Base-by-base conservation (phyloP, 768 basidiomycete species). In the Myochromella boudieri region DNA sequence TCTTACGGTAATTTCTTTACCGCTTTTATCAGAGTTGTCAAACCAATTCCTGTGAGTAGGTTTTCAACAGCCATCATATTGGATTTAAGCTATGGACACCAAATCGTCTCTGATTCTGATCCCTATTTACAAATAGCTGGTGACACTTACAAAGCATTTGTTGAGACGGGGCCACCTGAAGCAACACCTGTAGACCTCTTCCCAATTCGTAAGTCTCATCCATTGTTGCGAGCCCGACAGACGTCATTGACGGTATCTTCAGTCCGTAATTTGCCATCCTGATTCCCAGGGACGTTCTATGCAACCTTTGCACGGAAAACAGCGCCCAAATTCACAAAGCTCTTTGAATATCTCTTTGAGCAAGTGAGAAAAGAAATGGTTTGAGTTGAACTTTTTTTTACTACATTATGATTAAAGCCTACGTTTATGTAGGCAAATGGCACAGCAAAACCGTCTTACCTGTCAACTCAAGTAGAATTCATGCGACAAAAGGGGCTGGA, bases 341-440 rank as follows among this genome's bases (percentile, higher is more conserved):
- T 57, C 7, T 44, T 52, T 31, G 56, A 56, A 11, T 57, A 52
- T 42, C 57, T 58, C 1, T 49, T 55, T 22, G 9, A 33, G 9
- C 46, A 46, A 22, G 53, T 61, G 5, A 38, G 34, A n/a, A 32
- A 42, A 14, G 41, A 55, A 27, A 51, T 58, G 50, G 59, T 58
- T 24, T 7, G 41, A 21, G 17, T 8, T 12, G 22, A 5, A 3
- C 22, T 38, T 17, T 6, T 22, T 21, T 9, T 17, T 14, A 33
- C 6, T 12, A 6, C 6, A n/a, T 17, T 7, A 34, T 6, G 33
- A 6, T 6, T 34, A n/a, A 17, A 34, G 5, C 14, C n/a, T 34
- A 34, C 14, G 39, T n/a, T 14, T 24, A 14, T 21, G 10, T 20
- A 51, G 45, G 25, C 31, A 2, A 29, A 53, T 22, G 55, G 55